Percentiles rank a stretch among this genome's conserved stretches.
phyloP scores from a whole-genome alignment of 2,329 filamentous ascomycete species.

The Apiospora rasikravindrae region DNA sequence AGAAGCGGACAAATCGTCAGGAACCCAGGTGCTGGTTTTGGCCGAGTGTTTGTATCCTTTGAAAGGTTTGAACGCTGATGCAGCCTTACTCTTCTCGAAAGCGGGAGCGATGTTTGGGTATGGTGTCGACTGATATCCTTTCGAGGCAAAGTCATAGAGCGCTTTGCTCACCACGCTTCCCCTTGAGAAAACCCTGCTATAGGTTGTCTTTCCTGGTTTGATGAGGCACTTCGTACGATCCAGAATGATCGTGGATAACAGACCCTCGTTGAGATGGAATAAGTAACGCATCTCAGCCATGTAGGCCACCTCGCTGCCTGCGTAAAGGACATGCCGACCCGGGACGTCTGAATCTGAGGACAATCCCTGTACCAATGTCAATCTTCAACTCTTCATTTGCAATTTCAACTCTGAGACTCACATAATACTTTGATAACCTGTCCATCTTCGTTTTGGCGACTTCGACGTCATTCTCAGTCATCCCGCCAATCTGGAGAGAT shows the following conservation, averaged over 20 bases:
- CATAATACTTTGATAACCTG: slow-evolving; percentile 21
- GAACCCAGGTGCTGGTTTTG: not conserved
- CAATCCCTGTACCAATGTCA: not conserved
- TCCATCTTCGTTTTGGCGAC: slow-evolving; percentile 19
- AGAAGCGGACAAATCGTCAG: not conserved
- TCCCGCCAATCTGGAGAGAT: slow-evolving; percentile 21
- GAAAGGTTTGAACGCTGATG: not conserved
- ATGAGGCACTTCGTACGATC: slow-evolving; percentile 14
- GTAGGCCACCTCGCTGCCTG: not conserved
- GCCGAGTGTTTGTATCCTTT: not conserved
- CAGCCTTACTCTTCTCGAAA: slow-evolving; percentile 2
- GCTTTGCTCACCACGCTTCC: slow-evolving; percentile 18
- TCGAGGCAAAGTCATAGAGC: not conserved
- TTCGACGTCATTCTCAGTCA: slow-evolving; percentile 3
- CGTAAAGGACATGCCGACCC: slow-evolving; percentile 18
- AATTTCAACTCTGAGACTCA: not conserved
- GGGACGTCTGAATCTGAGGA: not conserved
- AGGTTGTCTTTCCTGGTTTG: not conserved
- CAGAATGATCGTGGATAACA: slow-evolving; percentile 14
- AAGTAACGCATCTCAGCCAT: slow-evolving; percentile 22
- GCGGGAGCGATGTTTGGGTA: not conserved
- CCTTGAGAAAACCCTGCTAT: slow-evolving; percentile 18
- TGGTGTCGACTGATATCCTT: not conserved
- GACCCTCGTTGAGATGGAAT: slow-evolving; percentile 13
- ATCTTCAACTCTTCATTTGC: not conserved